Conservation (phyloP, 2,329 filamentous ascomycete genomes). For the Neofusicoccum parvum region DNA sequence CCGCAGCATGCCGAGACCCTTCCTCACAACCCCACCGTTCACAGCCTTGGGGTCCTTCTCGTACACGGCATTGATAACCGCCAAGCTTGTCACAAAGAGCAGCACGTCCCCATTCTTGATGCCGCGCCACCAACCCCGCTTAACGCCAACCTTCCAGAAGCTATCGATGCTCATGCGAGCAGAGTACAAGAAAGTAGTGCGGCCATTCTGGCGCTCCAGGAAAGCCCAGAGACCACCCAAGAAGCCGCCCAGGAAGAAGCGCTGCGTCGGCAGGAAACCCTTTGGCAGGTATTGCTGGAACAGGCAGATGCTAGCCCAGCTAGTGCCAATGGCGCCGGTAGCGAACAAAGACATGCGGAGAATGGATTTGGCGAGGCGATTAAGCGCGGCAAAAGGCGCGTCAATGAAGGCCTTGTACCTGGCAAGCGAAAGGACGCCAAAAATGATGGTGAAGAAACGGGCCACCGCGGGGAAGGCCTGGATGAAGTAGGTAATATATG, state of each 20-base stretch:
- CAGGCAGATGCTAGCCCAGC: conserved; percentile 88
- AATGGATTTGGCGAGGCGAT: conserved; percentile 66
- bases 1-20: conserved; percentile 71
- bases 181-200: conserved; percentile 77
- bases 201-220: conserved; percentile 61
- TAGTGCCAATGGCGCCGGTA: conserved; percentile 80
- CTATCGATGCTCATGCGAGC: conserved; percentile 78
- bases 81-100: conserved; percentile 78
- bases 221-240: conserved; percentile 84
- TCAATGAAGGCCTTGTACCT: conserved; percentile 69
- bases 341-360: conserved; percentile 76
- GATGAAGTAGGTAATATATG: conserved; percentile 85
- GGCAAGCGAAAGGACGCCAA: conserved; percentile 70
- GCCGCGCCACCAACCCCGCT: conserved; percentile 84
- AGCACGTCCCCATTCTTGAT: conserved; percentile 81
- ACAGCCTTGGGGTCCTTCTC: conserved; percentile 71
- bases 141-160: conserved; percentile 91
- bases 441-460: conserved; percentile 75
- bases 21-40: conserved; percentile 67
- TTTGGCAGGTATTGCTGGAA: conserved; percentile 80
- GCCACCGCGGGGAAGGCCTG: conserved; percentile 77
- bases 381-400: conserved; percentile 68
- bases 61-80: conserved; percentile 75
- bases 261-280: conserved; percentile 73
- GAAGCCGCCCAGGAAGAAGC: conserved; percentile 89